Evolutionary conservation across 805 yeast species (phyloP).

Genomic region (Candida broadrunensis): DNA sequence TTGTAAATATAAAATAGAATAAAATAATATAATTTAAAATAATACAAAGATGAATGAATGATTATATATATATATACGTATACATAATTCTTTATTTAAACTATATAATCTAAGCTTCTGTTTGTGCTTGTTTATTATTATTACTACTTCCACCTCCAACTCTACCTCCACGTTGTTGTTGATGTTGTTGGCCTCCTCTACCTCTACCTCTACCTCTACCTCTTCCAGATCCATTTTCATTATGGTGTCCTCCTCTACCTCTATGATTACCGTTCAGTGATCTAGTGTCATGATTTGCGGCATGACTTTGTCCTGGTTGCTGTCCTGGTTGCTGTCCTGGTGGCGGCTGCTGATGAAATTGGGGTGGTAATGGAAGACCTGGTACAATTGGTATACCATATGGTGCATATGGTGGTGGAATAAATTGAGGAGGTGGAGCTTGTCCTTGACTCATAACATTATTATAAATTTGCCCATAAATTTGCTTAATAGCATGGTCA

Average conservation of each 20-base stretch:
- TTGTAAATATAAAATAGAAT: no score
- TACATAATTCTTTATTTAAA: no score
- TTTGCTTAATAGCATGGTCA: slow-evolving; percentile 35
- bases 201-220: slow-evolving; percentile 7
- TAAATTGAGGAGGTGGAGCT: slow-evolving; percentile 5
- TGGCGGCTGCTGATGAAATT: slow-evolving; percentile 21
- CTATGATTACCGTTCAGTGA: slow-evolving; percentile 16
- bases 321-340: slow-evolving; percentile 10
- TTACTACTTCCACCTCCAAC: slow-evolving; percentile 6
- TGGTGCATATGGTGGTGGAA: slow-evolving; percentile 5
- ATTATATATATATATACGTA: no score
- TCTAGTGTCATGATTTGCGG: not conserved
- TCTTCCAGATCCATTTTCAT: slow-evolving; percentile 7
- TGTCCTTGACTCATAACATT: slow-evolving; percentile 40
- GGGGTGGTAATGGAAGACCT: slow-evolving; percentile 37
- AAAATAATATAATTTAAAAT: no score
- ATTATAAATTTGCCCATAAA: slow-evolving; percentile 42
- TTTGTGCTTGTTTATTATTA: no score
- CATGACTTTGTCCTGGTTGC: slow-evolving; percentile 1
- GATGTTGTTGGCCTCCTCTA: no score
- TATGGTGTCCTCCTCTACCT: slow-evolving; percentile 13
- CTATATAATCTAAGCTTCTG: no score
- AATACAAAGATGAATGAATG: no score
- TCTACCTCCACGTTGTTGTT: slow-evolving; percentile 9
- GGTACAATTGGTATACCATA: slow-evolving; percentile 27